Base-by-base conservation (phyloP, 106 monocot genomes). In the Phalaenopsis aphrodite region DNA sequence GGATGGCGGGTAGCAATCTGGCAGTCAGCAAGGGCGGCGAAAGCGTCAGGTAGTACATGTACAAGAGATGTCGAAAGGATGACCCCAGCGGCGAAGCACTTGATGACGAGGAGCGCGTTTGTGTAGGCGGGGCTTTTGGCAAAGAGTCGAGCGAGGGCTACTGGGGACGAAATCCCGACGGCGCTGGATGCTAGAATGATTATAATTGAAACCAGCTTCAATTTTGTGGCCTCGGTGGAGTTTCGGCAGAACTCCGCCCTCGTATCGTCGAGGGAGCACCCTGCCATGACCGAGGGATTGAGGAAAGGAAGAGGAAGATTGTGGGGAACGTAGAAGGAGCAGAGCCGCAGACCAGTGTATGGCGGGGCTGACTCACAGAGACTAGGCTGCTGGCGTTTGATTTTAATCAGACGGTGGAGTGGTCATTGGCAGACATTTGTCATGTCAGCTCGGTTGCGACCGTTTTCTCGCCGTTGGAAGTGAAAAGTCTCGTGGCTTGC, bases 71-170 rank as follows among this genome's bases (percentile, higher is more conserved):
- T 97, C 7, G 96, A 91, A 72, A 97, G 87, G 82, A 97, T 90
- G 65, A 97, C 96, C 18, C 96, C 96, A 12, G 96, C 96, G 56
- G 93, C 93, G 78, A 90, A 97, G 88, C 91, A 94, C 88, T 97
- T 97, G 85, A 97, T 91, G 49, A 97, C 76, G 75, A 91, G 90
- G 11, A 97, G 88, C 8, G 90, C 81, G 21, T 30, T 39, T 30
- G 72, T 75, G 84, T 92, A 93, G 38, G 82, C 79, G 4, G 90
- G 85, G 67, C 85, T 84, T 10, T 86, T 78, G 46, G 80, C 65
- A 83, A 97, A 89, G 49, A 89, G 45, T 42, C 90, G 88, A 7
- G 96, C 87, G 69, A 97, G 88, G 80, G 84, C 41, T 16, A 97
- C 96, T 15, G 96, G 96, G 37, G 80, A 78, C 23, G 88, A 79